phyloP scores from a whole-genome alignment of 345 rosid genomes.

The Camelina sativa region DNA sequence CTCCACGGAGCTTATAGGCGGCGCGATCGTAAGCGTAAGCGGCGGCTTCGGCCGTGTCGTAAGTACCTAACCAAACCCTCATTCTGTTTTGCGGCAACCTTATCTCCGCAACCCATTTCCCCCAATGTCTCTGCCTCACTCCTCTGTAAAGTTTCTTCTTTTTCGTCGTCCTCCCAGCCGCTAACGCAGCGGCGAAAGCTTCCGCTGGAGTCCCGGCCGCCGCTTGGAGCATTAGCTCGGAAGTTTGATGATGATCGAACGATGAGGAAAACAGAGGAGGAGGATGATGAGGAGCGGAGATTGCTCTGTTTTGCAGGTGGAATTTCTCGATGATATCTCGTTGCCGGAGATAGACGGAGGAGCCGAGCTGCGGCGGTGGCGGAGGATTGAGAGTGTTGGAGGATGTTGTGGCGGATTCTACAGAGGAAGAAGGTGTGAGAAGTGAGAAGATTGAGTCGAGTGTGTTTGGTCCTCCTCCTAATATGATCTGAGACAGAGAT shows the following conservation, averaged over 20 bases:
- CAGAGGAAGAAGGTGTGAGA: conserved; percentile 47
- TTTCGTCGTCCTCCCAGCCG: conserved; percentile 33
- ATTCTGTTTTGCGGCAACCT: conserved; percentile 93
- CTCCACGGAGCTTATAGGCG: conserved; percentile 95
- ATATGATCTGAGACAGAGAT: conserved; percentile 72
- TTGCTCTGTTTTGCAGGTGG: conserved; percentile 53
- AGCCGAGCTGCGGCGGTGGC: conserved; percentile 62
- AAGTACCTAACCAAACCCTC: conserved; percentile 97
- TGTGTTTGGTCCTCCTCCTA: conserved; percentile 75
- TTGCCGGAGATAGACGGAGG: conserved; percentile 86
- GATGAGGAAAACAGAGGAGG: conserved; percentile 47
- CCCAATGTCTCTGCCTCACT: conserved; percentile 99
- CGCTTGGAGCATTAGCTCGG: conserved; percentile 13
- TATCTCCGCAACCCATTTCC: conserved; percentile 99
- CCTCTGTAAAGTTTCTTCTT: conserved; percentile 94
- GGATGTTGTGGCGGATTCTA: conserved; percentile 31
- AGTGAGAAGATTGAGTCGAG: conserved; percentile 86
- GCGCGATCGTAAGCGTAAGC: conserved; percentile 98
- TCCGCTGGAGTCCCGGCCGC: conserved; percentile 5
- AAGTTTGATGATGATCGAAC: conserved; percentile 21
- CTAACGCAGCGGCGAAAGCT: conserved; percentile 40
- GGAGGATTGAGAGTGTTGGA: conserved; percentile 32
- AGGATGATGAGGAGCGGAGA: conserved; percentile 27
- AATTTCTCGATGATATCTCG: conserved; percentile 76
- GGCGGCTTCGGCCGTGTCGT: conserved; percentile 88